Conservation (phyloP, 257 asterid species). For the Striga asiatica region DNA sequence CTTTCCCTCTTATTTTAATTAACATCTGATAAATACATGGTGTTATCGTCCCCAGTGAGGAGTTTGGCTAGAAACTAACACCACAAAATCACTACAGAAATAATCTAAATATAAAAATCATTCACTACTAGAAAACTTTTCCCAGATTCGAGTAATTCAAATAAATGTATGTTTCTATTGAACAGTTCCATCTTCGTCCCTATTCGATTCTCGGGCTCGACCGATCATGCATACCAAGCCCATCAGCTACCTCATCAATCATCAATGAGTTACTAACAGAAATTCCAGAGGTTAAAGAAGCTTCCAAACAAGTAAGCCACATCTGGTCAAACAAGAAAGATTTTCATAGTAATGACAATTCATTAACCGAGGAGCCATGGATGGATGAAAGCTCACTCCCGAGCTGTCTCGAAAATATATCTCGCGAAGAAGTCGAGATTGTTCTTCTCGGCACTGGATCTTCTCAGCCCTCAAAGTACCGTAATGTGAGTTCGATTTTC, state of each 20-base stretch:
- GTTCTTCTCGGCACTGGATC: slow-evolving; percentile 98
- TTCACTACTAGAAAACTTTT: not conserved
- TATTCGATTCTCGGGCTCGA: slow-evolving; percentile 58
- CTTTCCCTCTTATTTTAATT: not conserved
- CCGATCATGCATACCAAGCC: slow-evolving; percentile 37
- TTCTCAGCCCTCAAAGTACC: slow-evolving; percentile 96
- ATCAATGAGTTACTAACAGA: slow-evolving; percentile 42
- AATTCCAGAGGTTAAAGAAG: slow-evolving; percentile 51
- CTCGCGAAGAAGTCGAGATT: slow-evolving; percentile 80
- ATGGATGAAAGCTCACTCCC: slow-evolving; percentile 36
- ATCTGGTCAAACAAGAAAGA: not conserved
- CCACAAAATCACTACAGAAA: not conserved
- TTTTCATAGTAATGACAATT: not conserved
- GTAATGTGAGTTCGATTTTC: slow-evolving; percentile 85
- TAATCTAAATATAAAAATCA: not conserved
- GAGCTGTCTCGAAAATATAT: slow-evolving; percentile 64
- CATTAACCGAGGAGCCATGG: slow-evolving; percentile 49
- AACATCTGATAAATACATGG: not conserved
- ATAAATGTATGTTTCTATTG: not conserved
- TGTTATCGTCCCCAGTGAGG: not conserved
- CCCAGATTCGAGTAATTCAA: not conserved
- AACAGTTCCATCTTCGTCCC: slow-evolving; percentile 64
- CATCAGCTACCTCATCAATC: slow-evolving; percentile 32
- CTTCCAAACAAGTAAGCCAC: slow-evolving; percentile 6
- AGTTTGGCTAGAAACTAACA: not conserved